A percentile compares a stretch with the other conserved stretches of the same genome.
Evolutionary conservation across 352 stramenopile species (phyloP).

Genomic region (Pythium utonaiense): DNA sequence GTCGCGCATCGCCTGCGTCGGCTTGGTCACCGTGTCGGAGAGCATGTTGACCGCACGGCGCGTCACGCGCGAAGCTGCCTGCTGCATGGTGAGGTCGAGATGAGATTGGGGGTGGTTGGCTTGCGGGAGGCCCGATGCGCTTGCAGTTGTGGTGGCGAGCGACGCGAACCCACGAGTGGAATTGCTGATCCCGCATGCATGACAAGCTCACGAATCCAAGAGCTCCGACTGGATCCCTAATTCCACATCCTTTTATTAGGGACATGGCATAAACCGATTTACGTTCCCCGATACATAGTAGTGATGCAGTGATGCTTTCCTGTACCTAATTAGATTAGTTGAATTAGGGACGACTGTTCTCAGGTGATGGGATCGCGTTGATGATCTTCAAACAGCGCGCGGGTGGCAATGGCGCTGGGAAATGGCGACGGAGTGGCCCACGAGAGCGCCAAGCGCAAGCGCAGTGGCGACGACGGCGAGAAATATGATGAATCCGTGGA

Average conservation of each 20-base stretch:
- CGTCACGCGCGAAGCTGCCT: slow-evolving; percentile 12
- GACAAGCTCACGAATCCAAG: not conserved
- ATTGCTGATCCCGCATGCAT: not conserved
- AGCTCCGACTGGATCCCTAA: not conserved
- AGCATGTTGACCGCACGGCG: slow-evolving; percentile 88
- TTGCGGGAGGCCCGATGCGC: too few species aligned
- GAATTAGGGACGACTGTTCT: not conserved
- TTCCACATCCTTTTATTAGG: not conserved
- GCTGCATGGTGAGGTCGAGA: not conserved
- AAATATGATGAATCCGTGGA: not conserved
- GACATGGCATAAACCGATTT: too few species aligned
- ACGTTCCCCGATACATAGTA: too few species aligned
- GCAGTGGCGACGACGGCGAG: slow-evolving; percentile 6
- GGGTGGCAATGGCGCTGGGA: not conserved
- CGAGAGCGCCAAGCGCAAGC: slow-evolving; percentile 24
- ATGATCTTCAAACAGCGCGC: slow-evolving; percentile 15
- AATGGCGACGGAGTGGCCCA: not conserved
- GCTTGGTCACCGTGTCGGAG: slow-evolving; percentile 96
- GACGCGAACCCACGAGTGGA: not conserved
- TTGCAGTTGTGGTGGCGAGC: not conserved
- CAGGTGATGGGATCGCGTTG: not conserved
- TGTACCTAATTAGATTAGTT: not conserved
- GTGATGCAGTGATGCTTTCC: not conserved
- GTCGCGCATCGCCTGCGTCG: slow-evolving; percentile 90
- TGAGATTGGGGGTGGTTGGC: not conserved